Evolutionary conservation across 176 grass and related monocot species (phyloP), one percentile per base, ranked within the genome.

Genomic region (Carex cristatella): DNA sequence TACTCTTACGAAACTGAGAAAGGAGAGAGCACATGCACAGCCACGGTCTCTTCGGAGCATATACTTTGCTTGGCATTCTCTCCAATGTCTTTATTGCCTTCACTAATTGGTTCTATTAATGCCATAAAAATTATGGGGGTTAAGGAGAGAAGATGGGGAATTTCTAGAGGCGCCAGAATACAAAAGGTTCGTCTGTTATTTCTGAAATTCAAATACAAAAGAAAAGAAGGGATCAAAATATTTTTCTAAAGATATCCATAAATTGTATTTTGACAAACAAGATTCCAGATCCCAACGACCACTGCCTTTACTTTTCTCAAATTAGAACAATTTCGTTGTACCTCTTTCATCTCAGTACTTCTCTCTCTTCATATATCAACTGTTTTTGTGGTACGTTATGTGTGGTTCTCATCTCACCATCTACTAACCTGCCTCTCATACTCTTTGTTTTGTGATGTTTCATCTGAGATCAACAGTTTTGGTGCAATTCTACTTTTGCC

Each of bases 261-360:
- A 4, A 38, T 59, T 80, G 28, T 61, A 27, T 61, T 35, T 42
- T 59, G 56, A 80, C 27, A 81, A 63, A 61, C 59, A 44, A 31
- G 19, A 40, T 27, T 31, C 59, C 15, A 59, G 74, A 49, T 62
- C 10, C 4, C 15, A 81, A 81, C 42, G 6, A 18, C 57, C 2
- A 35, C 32, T 60, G 49, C 56, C 48, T 40, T 46, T 62, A 11
- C 61, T 82, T 80, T 81, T 64, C 38, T 82, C 35, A 63, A 61
- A 46, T 48, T 61, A 81, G 79, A 44, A 37, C 14, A 23, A 38
- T 66, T 82, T 16, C 1, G 40, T 82, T 67, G 80, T 30, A 15
- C 61, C 14, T 82, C 80, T 82, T 82, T 38, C n/a, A 38, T 81
- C 78, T 61, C 31, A 67, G 80, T 82, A 66, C 4, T 28, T 4